These are phyloP conservation scores for Fusarium praegraminearum DNA, from an alignment of 2,329 filamentous ascomycete species.

Conservation along the genomic window DNA sequence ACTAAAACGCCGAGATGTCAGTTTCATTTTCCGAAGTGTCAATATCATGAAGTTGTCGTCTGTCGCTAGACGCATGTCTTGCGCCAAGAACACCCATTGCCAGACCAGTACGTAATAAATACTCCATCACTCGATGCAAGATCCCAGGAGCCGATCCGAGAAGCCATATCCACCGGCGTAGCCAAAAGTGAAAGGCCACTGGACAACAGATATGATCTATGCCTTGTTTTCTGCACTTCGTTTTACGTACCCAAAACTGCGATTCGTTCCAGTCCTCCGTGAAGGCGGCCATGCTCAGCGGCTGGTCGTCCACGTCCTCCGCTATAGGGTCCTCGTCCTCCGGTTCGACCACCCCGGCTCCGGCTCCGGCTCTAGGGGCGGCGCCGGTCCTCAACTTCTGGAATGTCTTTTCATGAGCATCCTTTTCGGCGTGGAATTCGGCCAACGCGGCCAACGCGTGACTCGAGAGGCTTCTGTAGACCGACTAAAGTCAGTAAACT, in stretches of 20 bases:
- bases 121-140: slow-evolving; percentile 24
- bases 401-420: slow-evolving; percentile 74
- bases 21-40: slow-evolving; percentile 7
- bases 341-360: slow-evolving; percentile 55
- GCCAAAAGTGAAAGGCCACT: slow-evolving; percentile 17
- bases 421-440: slow-evolving; percentile 79
- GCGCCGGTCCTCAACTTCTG: slow-evolving; percentile 64
- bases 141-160: slow-evolving; percentile 32
- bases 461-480: slow-evolving; percentile 67
- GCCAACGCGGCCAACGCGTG: slow-evolving; percentile 76
- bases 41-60: slow-evolving; percentile 41
- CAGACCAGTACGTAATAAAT: slow-evolving; percentile 43
- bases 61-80: neutral
- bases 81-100: slow-evolving; percentile 25
- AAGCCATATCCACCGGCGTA: slow-evolving; percentile 39
- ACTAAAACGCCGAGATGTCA: slow-evolving; percentile 59
- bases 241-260: slow-evolving; percentile 79
- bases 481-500: slow-evolving; percentile 22
- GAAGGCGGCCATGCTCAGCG: slow-evolving; percentile 75
- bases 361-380: slow-evolving; percentile 34
- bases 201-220: neutral
- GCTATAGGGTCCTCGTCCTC: slow-evolving; percentile 47
- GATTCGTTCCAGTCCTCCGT: slow-evolving; percentile 85
- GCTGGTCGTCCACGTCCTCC: slow-evolving; percentile 58
- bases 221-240: slow-evolving; percentile 9